Evolutionary conservation across 1,284 basidiomycete species (phyloP).

Genomic region (Malassezia sympodialis): DNA sequence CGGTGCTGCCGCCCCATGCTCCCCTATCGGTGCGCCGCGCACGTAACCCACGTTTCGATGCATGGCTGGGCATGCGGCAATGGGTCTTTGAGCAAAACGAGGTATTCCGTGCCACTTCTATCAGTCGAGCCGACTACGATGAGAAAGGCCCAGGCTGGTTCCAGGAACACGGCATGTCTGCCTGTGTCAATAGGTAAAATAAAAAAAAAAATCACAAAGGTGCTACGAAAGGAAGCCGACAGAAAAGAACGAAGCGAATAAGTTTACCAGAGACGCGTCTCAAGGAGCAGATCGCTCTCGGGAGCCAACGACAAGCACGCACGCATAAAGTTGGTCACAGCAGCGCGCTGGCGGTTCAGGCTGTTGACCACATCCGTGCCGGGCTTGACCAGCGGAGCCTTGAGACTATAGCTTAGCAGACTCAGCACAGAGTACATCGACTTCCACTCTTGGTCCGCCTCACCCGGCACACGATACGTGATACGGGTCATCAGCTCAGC

Average conservation of each 20-base stretch:
- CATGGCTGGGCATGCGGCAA: conserved; percentile 84
- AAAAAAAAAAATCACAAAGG: no score
- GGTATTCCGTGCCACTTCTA: conserved; percentile 51
- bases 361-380: conserved; percentile 89
- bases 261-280: conserved; percentile 36
- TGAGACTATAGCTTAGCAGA: conserved; percentile 54
- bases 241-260: not conserved
- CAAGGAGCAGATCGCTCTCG: conserved; percentile 42
- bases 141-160: conserved; percentile 75
- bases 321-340: conserved; percentile 81
- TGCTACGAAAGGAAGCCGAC: not conserved
- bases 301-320: conserved; percentile 43
- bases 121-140: conserved; percentile 71
- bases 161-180: conserved; percentile 50
- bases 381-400: conserved; percentile 94
- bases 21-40: conserved; percentile 50
- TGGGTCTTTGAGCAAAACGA: conserved; percentile 55
- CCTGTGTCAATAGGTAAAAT: conserved; percentile 4
- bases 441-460: conserved; percentile 28
- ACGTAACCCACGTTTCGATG: conserved; percentile 62
- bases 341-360: conserved; percentile 84
- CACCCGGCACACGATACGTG: conserved; percentile 54
- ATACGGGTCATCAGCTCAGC: conserved; percentile 90
- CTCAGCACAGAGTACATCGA: conserved; percentile 45
- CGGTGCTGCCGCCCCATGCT: conserved; percentile 27